Evolutionary conservation across 1,139 yeast genomes (phyloP).

Genomic region (Saccharomyces hybrid): DNA sequence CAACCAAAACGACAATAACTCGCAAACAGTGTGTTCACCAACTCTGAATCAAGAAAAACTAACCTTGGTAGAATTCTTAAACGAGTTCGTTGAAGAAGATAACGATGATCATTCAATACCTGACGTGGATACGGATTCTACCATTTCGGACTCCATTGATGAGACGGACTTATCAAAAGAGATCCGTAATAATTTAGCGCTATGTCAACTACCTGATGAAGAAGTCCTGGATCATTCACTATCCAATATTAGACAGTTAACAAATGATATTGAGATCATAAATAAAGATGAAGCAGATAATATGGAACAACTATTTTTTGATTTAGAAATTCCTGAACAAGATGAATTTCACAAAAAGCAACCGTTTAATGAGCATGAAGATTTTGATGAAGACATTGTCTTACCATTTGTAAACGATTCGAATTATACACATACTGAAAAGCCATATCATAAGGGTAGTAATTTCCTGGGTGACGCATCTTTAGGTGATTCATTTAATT

Average conservation of each 20-base stretch:
- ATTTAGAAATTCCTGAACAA: not conserved
- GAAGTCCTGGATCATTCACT: conserved; percentile 4
- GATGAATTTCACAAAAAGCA: not conserved
- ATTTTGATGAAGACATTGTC: not conserved
- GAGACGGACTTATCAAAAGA: conserved; percentile 8
- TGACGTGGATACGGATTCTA: conserved; percentile 10
- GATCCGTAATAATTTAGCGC: conserved; percentile 9
- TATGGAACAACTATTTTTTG: conserved; percentile 4
- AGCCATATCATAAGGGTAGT: not conserved
- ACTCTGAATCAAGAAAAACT: not conserved
- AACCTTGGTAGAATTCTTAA: not conserved
- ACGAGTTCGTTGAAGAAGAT: conserved; percentile 3
- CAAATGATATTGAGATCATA: conserved; percentile 2
- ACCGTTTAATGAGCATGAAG: not conserved
- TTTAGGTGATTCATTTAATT: not conserved
- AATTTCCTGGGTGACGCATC: not conserved
- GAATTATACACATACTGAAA: conserved; percentile 6
- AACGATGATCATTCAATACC: conserved; percentile 5
- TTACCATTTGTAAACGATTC: conserved; percentile 1
- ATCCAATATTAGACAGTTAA: conserved; percentile 5
- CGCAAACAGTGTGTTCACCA: not conserved
- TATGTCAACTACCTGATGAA: conserved; percentile 8
- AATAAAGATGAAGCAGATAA: conserved; percentile 1
- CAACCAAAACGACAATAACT: conserved; percentile 1
- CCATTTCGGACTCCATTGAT: conserved; percentile 13